Conservation (phyloP, 2,329 filamentous ascomycete species). For the Penicillium sp. region DNA sequence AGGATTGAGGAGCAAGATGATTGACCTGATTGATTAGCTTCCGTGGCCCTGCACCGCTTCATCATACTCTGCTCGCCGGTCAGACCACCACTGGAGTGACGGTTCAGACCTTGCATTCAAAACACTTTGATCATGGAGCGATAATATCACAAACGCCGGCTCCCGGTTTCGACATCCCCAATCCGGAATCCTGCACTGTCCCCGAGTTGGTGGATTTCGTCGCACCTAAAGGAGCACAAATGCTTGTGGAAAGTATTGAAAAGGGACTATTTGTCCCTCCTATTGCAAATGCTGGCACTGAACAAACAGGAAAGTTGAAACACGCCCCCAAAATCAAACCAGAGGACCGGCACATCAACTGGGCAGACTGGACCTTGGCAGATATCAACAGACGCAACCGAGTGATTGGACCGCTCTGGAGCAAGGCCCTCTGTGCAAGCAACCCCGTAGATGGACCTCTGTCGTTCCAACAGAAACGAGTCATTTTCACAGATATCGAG, state of each 20-base stretch:
- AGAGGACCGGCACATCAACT: slow-evolving; percentile 62
- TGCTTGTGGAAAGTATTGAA: slow-evolving; percentile 67
- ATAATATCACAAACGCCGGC: slow-evolving; percentile 68
- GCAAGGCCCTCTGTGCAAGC: slow-evolving; percentile 31
- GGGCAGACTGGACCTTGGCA: slow-evolving; percentile 52
- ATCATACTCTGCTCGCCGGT: slow-evolving; percentile 71
- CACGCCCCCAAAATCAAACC: slow-evolving; percentile 73
- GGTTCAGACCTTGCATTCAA: slow-evolving; percentile 79
- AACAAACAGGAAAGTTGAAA: slow-evolving; percentile 27
- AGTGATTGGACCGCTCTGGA: slow-evolving; percentile 69
- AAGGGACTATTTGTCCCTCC: slow-evolving; percentile 65
- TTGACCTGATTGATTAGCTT: slow-evolving; percentile 52
- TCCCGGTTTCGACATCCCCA: slow-evolving; percentile 55
- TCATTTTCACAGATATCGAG: slow-evolving; percentile 40
- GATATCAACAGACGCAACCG: slow-evolving; percentile 57
- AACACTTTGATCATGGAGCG: slow-evolving; percentile 72
- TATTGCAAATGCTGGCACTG: slow-evolving; percentile 35
- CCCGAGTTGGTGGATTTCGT: slow-evolving; percentile 54
- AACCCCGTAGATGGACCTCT: slow-evolving; percentile 16
- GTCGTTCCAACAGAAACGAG: slow-evolving; percentile 31
- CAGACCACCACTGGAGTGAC: slow-evolving; percentile 68
- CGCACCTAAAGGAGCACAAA: slow-evolving; percentile 62
- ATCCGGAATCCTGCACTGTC: slow-evolving; percentile 49
- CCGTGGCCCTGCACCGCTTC: slow-evolving; percentile 80
- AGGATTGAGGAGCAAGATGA: neutral